Base-by-base conservation (phyloP, 176 grass and related monocot species). In the Musa schizocarpa region DNA sequence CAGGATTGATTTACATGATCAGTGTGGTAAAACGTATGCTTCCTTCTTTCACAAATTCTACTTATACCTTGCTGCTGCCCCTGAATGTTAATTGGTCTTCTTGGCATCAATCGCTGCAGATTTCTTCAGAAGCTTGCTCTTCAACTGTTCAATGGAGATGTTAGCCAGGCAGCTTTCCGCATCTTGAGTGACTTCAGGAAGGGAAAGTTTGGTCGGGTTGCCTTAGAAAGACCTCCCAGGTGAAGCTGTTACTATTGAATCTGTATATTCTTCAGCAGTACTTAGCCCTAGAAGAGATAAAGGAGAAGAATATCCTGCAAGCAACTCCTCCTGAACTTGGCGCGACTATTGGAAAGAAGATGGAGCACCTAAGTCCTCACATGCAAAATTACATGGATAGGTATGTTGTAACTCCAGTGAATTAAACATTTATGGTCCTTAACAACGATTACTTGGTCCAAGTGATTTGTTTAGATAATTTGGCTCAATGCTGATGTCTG, bases 121-220 rank as follows among this genome's bases (percentile, higher is more conserved):
- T 99, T 94, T 79, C 71, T 99, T 53, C 84, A 86, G 11, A 99
- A 94, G 83, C 81, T 99, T 22, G 84, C 88, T 9, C 64, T 88
- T 22, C 82, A 94, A 76, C 76, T 92, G 67, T 95, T 95, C 80
- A 91, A 82, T 79, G 96, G 88, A 86, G 96, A 99, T 74, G 63
- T 81, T 59, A 94, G 52, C 29, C 96, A 99, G 61, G 91, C 91
- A 63, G 82, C 85, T 68, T 94, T 94, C 72, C 90, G 86, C 22
- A 88, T 99, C 23, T 86, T 99, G 69, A 87, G 79, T 19, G 95
- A 94, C 78, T 94, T 89, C 26, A 85, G 95, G 72, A 94, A 94
- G 87, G 95, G 95, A 13, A 99, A 85, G 78, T 91, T 99, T 81
- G 88, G 90, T 21, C 94, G 95, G 85, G 78, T 88, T 64, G 91